A percentile compares a stretch with the other conserved stretches of the same genome.
Conservation (phyloP, 768 basidiomycete species). For the Gautieria morchelliformis region DNA sequence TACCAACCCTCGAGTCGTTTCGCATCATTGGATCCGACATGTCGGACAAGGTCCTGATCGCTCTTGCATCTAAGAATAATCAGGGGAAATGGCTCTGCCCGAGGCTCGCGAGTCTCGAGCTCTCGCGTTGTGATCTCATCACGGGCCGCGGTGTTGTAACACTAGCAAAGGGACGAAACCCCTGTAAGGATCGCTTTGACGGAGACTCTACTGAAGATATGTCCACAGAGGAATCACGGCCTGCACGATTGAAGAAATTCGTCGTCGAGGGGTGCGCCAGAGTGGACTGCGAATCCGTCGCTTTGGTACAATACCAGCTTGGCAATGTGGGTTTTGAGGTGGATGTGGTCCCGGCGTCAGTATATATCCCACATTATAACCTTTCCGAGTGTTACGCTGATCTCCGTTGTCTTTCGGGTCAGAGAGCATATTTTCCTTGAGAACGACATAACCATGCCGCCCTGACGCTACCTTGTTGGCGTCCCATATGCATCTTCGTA, state of each 20-base stretch:
- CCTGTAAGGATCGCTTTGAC: neutral
- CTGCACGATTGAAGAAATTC: neutral
- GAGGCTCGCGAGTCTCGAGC: neutral
- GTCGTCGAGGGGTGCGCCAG: conserved; percentile 1
- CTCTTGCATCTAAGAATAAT: conserved; percentile 28
- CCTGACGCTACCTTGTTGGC: no score
- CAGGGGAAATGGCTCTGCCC: neutral
- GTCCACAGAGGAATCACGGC: no score
- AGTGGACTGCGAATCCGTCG: conserved; percentile 7
- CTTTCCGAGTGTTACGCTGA: neutral
- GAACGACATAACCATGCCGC: no score
- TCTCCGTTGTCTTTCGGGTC: no score
- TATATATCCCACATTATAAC: neutral
- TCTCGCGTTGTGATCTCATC: conserved; percentile 5
- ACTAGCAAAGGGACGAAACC: conserved; percentile 4
- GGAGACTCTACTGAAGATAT: neutral
- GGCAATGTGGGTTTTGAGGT: neutral
- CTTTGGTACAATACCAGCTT: conserved; percentile 1
- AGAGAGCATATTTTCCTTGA: no score
- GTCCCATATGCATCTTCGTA: no score
- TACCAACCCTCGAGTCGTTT: conserved; percentile 49
- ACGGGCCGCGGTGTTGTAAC: conserved; percentile 1
- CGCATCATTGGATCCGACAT: conserved; percentile 73
- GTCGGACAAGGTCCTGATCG: conserved; percentile 59
- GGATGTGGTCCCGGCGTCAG: neutral